phyloP scores from a whole-genome alignment of 73 alveolate species.

The Blepharisma stoltei region DNA sequence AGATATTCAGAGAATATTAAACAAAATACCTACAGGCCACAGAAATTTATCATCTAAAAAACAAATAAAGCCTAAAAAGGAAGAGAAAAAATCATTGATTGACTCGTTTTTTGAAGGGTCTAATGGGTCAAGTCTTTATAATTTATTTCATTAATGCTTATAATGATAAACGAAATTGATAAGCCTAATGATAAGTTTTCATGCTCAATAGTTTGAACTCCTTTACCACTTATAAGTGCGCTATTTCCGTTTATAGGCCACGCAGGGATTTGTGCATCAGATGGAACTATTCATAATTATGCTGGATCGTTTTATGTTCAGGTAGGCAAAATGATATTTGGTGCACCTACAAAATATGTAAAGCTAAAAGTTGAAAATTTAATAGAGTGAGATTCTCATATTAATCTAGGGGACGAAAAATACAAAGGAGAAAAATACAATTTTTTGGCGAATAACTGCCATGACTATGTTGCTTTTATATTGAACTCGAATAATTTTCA shows the following conservation, averaged over 20 bases:
- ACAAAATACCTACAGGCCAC: neutral
- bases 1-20: neutral
- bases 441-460: constrained; percentile 27
- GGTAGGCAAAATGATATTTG: constrained; percentile 92
- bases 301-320: constrained; percentile 91
- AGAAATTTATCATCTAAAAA: neutral
- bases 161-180: neutral
- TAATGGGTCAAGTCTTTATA: neutral
- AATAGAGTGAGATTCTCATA: constrained; percentile 18
- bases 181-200: constrained; percentile 58
- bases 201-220: constrained; percentile 93
- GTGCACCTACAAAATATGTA: constrained; percentile 83
- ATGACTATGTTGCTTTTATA: constrained; percentile 11
- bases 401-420: neutral
- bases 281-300: constrained; percentile 91
- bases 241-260: constrained; percentile 91
- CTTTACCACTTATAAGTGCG: constrained; percentile 85
- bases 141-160: neutral
- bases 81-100: constrained; percentile 20
- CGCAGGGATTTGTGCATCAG: constrained; percentile 82
- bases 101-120: constrained; percentile 13
- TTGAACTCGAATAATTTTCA: constrained; percentile 13
- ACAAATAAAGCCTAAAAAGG: neutral
- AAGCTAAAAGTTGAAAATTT: constrained; percentile 30
- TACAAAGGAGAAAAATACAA: constrained; percentile 8